Evolutionary conservation across 176 grass and related monocot genomes (phyloP).

Genomic region (Aechmea fasciata): DNA sequence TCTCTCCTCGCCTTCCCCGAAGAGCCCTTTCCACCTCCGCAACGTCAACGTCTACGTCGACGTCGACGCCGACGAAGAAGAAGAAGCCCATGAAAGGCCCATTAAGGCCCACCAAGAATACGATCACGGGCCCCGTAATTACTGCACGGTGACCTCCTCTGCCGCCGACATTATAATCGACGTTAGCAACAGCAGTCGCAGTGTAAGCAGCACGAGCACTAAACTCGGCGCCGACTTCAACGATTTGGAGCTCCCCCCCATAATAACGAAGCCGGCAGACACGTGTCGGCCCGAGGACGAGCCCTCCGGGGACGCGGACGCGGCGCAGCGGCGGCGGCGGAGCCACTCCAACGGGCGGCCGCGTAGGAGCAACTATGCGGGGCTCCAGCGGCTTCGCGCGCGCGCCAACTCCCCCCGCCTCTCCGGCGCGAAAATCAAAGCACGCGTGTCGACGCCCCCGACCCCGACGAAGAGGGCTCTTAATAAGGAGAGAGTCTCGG

Average conservation of each 20-base stretch:
- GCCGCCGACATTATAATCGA: conserved; percentile 59
- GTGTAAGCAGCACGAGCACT: conserved; percentile 16
- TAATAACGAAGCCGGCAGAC: conserved; percentile 44
- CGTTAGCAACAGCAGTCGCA: conserved; percentile 19
- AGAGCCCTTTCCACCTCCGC: conserved; percentile 17
- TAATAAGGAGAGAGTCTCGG: too few relatives aligned
- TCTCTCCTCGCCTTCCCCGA: too few relatives aligned
- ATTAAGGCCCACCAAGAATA: conserved; percentile 1
- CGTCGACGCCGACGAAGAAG: not conserved
- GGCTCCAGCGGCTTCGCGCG: too few relatives aligned
- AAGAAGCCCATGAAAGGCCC: not conserved
- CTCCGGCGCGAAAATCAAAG: too few relatives aligned
- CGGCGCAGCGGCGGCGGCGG: not conserved
- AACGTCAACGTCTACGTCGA: conserved; percentile 21
- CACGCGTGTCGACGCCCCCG: too few relatives aligned
- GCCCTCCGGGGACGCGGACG: not conserved
- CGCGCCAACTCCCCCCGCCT: too few relatives aligned
- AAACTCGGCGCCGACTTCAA: not conserved
- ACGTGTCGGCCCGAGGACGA: conserved; percentile 17
- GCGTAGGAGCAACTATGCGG: too few relatives aligned
- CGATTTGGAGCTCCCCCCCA: conserved; percentile 39
- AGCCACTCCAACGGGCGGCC: too few relatives aligned
- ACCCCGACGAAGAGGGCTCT: too few relatives aligned
- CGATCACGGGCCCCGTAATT: not conserved
- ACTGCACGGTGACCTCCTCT: conserved; percentile 35